phyloP scores from a whole-genome alignment of 768 basidiomycete species.

The Agrocybe chaxingu region DNA sequence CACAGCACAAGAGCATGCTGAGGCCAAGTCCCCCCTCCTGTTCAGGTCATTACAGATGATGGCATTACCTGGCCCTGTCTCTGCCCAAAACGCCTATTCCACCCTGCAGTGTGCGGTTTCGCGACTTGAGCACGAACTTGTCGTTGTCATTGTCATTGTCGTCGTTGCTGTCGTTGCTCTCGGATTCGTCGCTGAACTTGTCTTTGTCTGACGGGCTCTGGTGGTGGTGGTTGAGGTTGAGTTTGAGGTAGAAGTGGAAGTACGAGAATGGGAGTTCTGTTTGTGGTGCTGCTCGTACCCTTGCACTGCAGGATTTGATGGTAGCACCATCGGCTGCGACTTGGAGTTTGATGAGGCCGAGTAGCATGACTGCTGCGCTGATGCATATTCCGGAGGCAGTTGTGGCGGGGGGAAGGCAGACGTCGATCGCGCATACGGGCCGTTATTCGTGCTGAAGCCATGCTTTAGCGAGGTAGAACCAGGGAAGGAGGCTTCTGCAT shows the following conservation, averaged over 20 bases:
- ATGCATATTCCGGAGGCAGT: slow-evolving; percentile 4
- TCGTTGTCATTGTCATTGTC: slow-evolving; percentile 13
- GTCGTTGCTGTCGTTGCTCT: slow-evolving; percentile 18
- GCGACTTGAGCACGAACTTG: slow-evolving; percentile 27
- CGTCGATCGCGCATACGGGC: slow-evolving; percentile 3
- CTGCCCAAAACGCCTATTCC: no score
- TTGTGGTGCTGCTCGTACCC: background rate
- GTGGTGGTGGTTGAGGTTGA: no score
- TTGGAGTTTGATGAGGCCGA: slow-evolving; percentile 6
- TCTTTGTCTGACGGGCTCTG: no score
- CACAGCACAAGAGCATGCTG: no score
- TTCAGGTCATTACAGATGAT: no score
- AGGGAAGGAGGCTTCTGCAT: no score
- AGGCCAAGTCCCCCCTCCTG: no score
- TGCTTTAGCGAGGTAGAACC: slow-evolving; percentile 8
- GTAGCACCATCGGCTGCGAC: slow-evolving; percentile 7
- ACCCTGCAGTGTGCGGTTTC: background rate
- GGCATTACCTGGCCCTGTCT: no score
- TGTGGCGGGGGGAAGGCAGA: slow-evolving; percentile 6
- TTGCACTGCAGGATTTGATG: slow-evolving; percentile 2
- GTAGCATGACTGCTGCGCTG: slow-evolving; percentile 9
- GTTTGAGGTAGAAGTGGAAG: background rate
- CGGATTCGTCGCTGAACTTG: slow-evolving; percentile 6
- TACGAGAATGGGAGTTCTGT: background rate
- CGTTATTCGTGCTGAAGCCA: slow-evolving; percentile 6